Evolutionary conservation across 768 basidiomycete genomes (phyloP).

Genomic region (Suillus occidentalis): DNA sequence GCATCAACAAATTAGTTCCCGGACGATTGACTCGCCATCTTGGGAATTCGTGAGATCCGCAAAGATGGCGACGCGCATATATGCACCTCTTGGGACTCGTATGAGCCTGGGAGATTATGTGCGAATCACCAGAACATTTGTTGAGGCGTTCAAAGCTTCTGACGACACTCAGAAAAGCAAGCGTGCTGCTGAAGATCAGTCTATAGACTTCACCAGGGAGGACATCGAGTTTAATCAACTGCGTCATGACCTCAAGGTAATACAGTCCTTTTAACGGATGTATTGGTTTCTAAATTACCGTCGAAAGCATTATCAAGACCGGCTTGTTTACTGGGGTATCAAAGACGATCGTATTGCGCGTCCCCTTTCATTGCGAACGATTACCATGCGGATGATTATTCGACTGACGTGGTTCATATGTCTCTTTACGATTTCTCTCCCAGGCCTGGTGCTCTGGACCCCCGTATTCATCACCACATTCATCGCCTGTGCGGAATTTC

Average conservation of each 20-base stretch:
- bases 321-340: constrained; percentile 63
- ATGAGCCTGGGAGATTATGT: constrained; percentile 88
- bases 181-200: constrained; percentile 25
- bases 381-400: constrained; percentile 63
- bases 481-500: constrained; percentile 69
- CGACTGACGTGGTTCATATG: constrained; percentile 63
- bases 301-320: constrained; percentile 69
- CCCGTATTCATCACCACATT: constrained; percentile 75
- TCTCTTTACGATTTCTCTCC: constrained; percentile 65
- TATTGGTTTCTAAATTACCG: constrained; percentile 5
- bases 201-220: constrained; percentile 23
- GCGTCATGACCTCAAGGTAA: constrained; percentile 62
- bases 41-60: constrained; percentile 77
- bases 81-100: constrained; percentile 82
- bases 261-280: not conserved
- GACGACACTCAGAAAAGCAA: constrained; percentile 27
- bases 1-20: constrained; percentile 68
- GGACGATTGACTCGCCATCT: constrained; percentile 81
- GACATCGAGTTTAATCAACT: constrained; percentile 35
- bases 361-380: constrained; percentile 52
- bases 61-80: constrained; percentile 77
- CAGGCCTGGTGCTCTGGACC: constrained; percentile 80
- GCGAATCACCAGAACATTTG: constrained; percentile 69
- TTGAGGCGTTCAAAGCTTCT: constrained; percentile 68
- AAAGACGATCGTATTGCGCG: constrained; percentile 85